Evolutionary conservation across 2,329 filamentous ascomycete genomes (phyloP), one percentile per base, ranked within the genome.

Genomic region (Aspergillus nomiae): DNA sequence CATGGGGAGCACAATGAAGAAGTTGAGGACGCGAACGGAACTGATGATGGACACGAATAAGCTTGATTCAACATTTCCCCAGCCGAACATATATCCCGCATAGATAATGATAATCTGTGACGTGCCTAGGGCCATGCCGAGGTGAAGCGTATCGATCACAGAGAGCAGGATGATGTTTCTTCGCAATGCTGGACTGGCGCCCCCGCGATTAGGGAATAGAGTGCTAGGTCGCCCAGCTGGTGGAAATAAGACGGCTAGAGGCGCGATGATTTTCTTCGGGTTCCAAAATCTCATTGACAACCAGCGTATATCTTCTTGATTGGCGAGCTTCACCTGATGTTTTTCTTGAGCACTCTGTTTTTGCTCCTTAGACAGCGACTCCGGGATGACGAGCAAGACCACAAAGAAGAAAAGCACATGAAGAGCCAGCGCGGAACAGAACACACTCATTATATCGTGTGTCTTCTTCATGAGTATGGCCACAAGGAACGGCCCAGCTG

Each of bases 71-170:
- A 92, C 84, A 45, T 89, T 93, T 55, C 87, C 86, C 95, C 95
- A 98, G 59, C 85, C 83, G 73, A 97, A 98, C 69, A 88, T 86
- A 71, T 86, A 90, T 68, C 92, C 89, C 28, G 88, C 88, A 78
- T 98, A 99, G 60, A 97, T 86, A 60, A 98, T 84, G 24, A 95
- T 84, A 41, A 97, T 89, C n/a, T 89, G 87, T 65, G 92, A 88
- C 0, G 89, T 86, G 55, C 94, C 92, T 84, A 97, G 91, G 9
- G 90, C 89, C 0, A 93, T 86, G 26, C 92, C 90, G 65, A 97
- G 90, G 68, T 96, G 86, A 66, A 92, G 87, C 30, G 90, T 91
- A 73, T 98, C 95, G 60, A 94, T 89, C 7, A 88, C 82, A 2
- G 93, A 91, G 10, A 99, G 84, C 0, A 94, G 80, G 3, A 96